A percentile compares a stretch with the other conserved stretches of the same genome.
Evolutionary conservation across 1,284 basidiomycete genomes (phyloP).

Genomic region (Sanghuangporus sanghuang): DNA sequence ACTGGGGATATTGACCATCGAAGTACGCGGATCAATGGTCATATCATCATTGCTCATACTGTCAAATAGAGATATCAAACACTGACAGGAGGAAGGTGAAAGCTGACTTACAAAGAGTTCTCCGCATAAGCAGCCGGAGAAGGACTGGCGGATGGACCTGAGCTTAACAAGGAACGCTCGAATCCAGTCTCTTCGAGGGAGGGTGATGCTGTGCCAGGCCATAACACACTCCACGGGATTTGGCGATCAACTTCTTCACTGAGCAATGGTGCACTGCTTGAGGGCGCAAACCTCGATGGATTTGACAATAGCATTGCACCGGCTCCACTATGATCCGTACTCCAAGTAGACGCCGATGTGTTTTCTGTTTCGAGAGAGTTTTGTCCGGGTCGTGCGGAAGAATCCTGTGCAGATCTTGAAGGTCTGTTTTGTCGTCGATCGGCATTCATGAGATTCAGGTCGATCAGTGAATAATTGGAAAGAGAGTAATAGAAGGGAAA

Average conservation of each 20-base stretch:
- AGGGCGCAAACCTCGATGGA: neutral
- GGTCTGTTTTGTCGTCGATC: neutral
- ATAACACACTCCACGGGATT: neutral
- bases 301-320: neutral
- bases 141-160: neutral
- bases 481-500: neutral
- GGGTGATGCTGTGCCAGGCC: neutral
- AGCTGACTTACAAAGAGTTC: neutral
- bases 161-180: neutral
- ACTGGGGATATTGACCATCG: neutral
- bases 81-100: neutral
- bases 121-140: neutral
- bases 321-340: neutral
- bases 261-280: neutral
- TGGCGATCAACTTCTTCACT: neutral
- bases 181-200: neutral
- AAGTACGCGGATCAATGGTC: neutral
- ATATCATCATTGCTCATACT: neutral
- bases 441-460: neutral
- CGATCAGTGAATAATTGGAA: neutral
- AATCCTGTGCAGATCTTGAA: neutral
- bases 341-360: neutral
- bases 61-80: neutral
- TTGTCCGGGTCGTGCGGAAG: neutral
- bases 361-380: neutral